phyloP scores from a whole-genome alignment of 495 filamentous ascomycete genomes.

The Echria macrotheca region DNA sequence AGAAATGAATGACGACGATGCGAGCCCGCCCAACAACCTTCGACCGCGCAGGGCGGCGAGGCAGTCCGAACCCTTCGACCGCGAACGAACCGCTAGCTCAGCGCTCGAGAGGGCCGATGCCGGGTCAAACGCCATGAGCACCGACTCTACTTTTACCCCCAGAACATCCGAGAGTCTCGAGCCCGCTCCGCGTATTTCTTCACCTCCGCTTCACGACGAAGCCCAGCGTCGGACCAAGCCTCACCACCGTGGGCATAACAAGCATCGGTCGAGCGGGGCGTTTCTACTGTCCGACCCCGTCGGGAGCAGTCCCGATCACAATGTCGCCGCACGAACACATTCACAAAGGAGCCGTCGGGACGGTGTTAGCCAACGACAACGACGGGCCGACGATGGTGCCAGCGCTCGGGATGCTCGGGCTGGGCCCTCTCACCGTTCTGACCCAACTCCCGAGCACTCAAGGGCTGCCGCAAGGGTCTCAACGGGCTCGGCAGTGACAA shows the following conservation, averaged over 20 bases:
- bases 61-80: constrained; percentile 14
- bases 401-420: too few relatives aligned
- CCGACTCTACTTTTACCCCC: constrained; percentile 16
- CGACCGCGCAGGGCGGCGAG: constrained; percentile 18
- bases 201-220: constrained; percentile 17
- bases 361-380: too few relatives aligned
- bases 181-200: constrained; percentile 9
- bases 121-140: constrained; percentile 17
- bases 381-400: too few relatives aligned
- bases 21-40: constrained; percentile 16
- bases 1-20: constrained; percentile 26
- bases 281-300: constrained; percentile 42
- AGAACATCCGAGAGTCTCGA: constrained; percentile 11
- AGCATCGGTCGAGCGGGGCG: constrained; percentile 37
- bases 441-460: too few relatives aligned
- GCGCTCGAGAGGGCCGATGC: constrained; percentile 20
- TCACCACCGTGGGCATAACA: constrained; percentile 34
- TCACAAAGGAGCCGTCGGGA: constrained; percentile 13
- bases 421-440: too few relatives aligned
- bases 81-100: constrained; percentile 8
- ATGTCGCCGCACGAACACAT: constrained; percentile 1
- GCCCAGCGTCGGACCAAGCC: constrained; percentile 20
- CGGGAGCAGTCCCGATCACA: constrained; percentile 9
- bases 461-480: too few relatives aligned
- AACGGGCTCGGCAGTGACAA: constrained; percentile 11